phyloP scores from a whole-genome alignment of 2,329 filamentous ascomycete genomes.

The Beauveria bassiana region DNA sequence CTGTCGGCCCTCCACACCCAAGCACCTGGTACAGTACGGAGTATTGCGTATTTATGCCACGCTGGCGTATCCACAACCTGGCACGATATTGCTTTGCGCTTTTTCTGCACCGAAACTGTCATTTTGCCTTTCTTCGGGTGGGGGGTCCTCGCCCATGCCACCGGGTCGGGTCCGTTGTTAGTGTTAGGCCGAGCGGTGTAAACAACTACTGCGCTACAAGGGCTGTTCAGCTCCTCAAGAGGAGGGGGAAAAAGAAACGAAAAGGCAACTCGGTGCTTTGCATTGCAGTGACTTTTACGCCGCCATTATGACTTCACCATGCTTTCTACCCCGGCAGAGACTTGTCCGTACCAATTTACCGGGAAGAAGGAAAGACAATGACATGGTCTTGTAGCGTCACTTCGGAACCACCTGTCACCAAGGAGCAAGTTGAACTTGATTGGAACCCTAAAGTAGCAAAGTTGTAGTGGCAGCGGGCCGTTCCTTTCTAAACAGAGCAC shows the following conservation, averaged over 20 bases:
- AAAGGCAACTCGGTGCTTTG: not conserved
- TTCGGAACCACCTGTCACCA: not conserved
- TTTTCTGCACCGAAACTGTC: not conserved
- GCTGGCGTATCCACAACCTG: slow-evolving; percentile 7
- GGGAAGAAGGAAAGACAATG: not conserved
- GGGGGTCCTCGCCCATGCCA: not conserved
- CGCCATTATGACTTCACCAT: not conserved
- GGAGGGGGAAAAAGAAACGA: not conserved
- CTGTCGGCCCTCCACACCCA: not conserved
- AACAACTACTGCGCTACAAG: not conserved
- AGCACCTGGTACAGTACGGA: not conserved
- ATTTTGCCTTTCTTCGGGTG: not conserved
- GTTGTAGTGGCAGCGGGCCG: not conserved
- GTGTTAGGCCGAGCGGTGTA: slow-evolving; percentile 1
- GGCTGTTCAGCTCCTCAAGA: not conserved
- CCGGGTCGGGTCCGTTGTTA: not conserved
- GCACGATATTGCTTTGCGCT: not conserved
- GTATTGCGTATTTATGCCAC: not conserved
- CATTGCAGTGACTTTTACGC: slow-evolving; percentile 3
- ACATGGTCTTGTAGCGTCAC: not conserved
- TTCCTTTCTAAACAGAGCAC: not conserved
- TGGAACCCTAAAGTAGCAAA: not conserved
- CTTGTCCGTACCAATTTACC: not conserved
- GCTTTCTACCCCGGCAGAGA: not conserved
- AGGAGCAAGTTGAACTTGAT: not conserved